Conservation (phyloP, 495 filamentous ascomycete genomes). For the Polyplosphaeria fusca region DNA sequence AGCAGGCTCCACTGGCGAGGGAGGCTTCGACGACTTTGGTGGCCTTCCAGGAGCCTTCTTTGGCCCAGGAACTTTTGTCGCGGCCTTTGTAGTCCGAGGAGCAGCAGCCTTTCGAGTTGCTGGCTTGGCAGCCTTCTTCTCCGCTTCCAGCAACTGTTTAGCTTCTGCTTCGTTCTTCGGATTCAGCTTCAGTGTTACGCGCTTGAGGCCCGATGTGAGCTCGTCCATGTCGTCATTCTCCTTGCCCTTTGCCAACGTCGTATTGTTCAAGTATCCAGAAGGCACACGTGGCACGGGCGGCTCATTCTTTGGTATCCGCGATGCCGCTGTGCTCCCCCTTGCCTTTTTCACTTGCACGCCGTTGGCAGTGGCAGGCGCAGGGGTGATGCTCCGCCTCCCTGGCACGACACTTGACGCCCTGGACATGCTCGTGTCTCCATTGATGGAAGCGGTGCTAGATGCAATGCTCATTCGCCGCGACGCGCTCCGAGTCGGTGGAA, state of each 20-base stretch:
- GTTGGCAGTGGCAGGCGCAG: conserved; percentile 26
- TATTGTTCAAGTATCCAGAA: conserved; percentile 25
- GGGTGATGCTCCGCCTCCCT: conserved; percentile 12
- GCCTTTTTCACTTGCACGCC: conserved; percentile 28
- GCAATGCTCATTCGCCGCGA: conserved; percentile 44
- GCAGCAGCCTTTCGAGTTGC: conserved; percentile 30
- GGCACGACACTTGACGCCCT: conserved; percentile 15
- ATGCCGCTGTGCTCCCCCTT: conserved; percentile 49
- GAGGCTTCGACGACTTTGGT: conserved; percentile 8
- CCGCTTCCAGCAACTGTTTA: conserved; percentile 39
- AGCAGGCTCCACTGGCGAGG: conserved; percentile 2
- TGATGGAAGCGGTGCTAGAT: conserved; percentile 40
- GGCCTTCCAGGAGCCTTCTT: conserved; percentile 14
- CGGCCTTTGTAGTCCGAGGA: conserved; percentile 28
- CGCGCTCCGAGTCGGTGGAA: conserved; percentile 10
- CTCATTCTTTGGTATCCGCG: conserved; percentile 44
- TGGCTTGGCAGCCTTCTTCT: conserved; percentile 28
- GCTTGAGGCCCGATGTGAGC: conserved; percentile 64
- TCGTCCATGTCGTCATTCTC: conserved; percentile 57
- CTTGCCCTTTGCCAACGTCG: conserved; percentile 15
- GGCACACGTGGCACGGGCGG: conserved; percentile 51
- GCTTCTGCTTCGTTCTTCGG: conserved; percentile 68
- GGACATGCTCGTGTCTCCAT: conserved; percentile 30
- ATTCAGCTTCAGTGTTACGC: conserved; percentile 69
- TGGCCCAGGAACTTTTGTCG: conserved; percentile 14